These are phyloP conservation scores for Neoscytalidium dimidiatum DNA, from an alignment of 2,329 filamentous ascomycete genomes.

Conservation along the genomic window DNA sequence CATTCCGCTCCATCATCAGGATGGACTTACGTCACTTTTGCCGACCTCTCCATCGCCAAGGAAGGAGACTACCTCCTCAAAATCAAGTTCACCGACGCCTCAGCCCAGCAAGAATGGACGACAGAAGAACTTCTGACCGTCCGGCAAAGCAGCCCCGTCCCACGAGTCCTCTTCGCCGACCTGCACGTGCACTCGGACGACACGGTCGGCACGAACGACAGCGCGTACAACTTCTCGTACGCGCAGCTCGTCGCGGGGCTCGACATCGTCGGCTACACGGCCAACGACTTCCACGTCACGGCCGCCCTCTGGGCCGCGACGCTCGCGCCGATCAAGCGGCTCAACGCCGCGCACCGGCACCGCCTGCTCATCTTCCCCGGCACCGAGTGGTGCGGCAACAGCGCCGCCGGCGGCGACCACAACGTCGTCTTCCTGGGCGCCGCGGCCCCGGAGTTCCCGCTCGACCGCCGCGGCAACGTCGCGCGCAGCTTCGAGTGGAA, in stretches of 20 bases:
- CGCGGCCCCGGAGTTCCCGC: slow-evolving; percentile 31
- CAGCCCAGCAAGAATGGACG: not conserved
- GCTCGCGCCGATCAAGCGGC: slow-evolving; percentile 23
- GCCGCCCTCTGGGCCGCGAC: slow-evolving; percentile 33
- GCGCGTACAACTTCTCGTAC: slow-evolving; percentile 42
- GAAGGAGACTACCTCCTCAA: not conserved
- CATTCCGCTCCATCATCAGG: not conserved
- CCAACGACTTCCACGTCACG: slow-evolving; percentile 44
- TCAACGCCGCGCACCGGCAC: slow-evolving; percentile 26
- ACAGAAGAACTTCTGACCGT: slow-evolving; percentile 21
- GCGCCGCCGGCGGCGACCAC: slow-evolving; percentile 33
- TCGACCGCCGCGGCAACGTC: slow-evolving; percentile 35
- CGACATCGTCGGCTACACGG: slow-evolving; percentile 41
- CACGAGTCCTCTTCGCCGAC: slow-evolving; percentile 34
- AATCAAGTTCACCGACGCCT: not conserved
- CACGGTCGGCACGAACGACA: slow-evolving; percentile 40
- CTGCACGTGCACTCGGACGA: slow-evolving; percentile 43
- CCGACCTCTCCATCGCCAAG: not conserved
- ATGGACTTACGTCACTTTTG: not conserved
- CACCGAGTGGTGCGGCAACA: slow-evolving; percentile 42
- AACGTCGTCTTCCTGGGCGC: slow-evolving; percentile 40
- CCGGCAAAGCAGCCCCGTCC: slow-evolving; percentile 23
- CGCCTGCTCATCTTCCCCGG: slow-evolving; percentile 34
- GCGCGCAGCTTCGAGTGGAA: slow-evolving; percentile 42
- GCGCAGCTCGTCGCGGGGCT: slow-evolving; percentile 38